A percentile compares a stretch with the other conserved stretches of the same genome.
These are phyloP conservation scores for Marasmius sp. DNA, from an alignment of 1,284 basidiomycete species.

Conservation along the genomic window DNA sequence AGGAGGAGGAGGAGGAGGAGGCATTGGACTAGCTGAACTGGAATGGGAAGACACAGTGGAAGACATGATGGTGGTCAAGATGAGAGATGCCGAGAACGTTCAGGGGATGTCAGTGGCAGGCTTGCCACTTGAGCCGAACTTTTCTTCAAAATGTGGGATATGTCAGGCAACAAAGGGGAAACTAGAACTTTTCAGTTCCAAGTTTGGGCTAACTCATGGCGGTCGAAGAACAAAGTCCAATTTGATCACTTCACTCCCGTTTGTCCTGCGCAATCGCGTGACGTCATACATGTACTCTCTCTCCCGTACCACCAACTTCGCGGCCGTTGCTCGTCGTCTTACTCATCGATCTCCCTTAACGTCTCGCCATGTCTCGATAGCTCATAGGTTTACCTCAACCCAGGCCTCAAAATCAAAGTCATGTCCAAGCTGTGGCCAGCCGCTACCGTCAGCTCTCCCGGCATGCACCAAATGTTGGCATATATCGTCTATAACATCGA, in stretches of 20 bases:
- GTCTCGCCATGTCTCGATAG: slow-evolving; percentile 1
- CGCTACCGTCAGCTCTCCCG: slow-evolving; percentile 61
- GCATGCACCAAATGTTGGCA: slow-evolving; percentile 67
- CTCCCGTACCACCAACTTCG: background rate
- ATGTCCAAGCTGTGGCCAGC: slow-evolving; percentile 62
- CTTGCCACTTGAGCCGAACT: background rate
- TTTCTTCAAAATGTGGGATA: too few species aligned
- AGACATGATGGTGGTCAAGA: background rate
- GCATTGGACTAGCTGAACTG: background rate
- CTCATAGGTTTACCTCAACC: slow-evolving; percentile 8
- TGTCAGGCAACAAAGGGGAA: too few species aligned
- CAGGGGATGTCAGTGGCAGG: background rate
- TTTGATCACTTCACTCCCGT: too few species aligned
- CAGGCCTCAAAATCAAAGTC: slow-evolving; percentile 12
- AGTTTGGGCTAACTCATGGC: too few species aligned
- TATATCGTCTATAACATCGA: slow-evolving; percentile 55
- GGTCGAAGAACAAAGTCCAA: too few species aligned
- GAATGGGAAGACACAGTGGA: background rate
- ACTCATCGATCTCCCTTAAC: background rate
- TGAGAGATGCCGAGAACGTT: background rate
- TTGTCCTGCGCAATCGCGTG: slow-evolving; percentile 16
- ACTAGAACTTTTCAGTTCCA: too few species aligned
- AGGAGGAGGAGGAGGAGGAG: background rate
- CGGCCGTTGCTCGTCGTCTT: background rate
- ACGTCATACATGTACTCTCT: slow-evolving; percentile 12